Evolutionary conservation across 2,329 filamentous ascomycete species (phyloP), one percentile per base, ranked within the genome.

Genomic region (Harringtonia aguacate): DNA sequence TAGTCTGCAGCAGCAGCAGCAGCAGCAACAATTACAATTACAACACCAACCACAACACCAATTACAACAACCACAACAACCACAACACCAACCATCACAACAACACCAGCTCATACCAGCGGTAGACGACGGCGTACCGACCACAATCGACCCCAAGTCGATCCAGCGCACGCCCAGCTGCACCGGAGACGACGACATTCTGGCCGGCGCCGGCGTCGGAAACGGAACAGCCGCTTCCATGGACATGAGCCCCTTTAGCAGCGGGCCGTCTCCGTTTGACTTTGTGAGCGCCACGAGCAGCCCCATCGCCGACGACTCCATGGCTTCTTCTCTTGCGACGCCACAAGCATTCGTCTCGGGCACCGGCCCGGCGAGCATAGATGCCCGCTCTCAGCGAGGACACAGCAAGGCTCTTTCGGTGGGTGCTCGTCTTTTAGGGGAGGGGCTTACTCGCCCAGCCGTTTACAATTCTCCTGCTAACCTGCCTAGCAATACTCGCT

Each of bases 271-370:
- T 10, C 45, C 48, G 8, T 30, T 49, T 3, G 72, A 77, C 50
- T 79, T 81, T 54, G 70, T 73, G 15, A 76, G 73, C 52, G 70
- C 71, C 9, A 70, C 73, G 2, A 77, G 69, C 51, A 81, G 75
- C 48, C 75, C 77, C 7, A 69, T 66, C 45, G 63, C 54, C 14
- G 46, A 50, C 41, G 53, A 48, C 27, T 18, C 34, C 12, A 27
- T 39, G 4, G 18, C 43, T 2, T 36, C 41, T 2, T 30, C 41
- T 13, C 41, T 49, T 14, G 36, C 48, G 2, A 31, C 47, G 8
- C 29, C 46, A 5, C 47, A 46, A n/a, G 29, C 47, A 15, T 50
- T 41, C 13, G 27, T 50, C 54, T 15, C 56, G 45, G 12, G 59
- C 55, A 44, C 21, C 6, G 29, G 15, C 39, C 29, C 35, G 15